phyloP scores from a whole-genome alignment of 768 basidiomycete genomes.

The Amyloporia xantha region DNA sequence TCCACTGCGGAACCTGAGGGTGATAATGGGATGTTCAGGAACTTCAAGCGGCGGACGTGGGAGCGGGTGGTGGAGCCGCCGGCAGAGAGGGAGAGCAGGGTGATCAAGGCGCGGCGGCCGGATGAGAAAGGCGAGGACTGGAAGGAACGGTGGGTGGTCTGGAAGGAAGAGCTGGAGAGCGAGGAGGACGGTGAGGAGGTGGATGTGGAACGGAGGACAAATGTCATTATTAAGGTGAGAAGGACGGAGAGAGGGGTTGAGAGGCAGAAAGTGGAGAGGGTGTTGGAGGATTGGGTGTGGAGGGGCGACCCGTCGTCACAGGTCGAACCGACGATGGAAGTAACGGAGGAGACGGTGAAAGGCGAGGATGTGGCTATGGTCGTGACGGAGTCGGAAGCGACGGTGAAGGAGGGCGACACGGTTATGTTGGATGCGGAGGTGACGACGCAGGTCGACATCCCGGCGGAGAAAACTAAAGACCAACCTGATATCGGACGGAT shows the following conservation, averaged over 20 bases:
- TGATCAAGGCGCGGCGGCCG: conserved; percentile 34
- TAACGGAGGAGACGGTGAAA: neutral
- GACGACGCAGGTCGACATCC: conserved; percentile 3
- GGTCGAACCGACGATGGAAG: neutral
- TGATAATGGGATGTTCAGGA: conserved; percentile 37
- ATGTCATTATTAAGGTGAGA: conserved; percentile 53
- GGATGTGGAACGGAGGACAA: conserved; percentile 38
- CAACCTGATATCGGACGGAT: no score
- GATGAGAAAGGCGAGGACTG: conserved; percentile 33
- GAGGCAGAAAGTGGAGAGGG: conserved; percentile 64
- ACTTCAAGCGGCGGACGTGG: conserved; percentile 68
- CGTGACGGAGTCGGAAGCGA: conserved; percentile 4
- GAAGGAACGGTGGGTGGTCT: conserved; percentile 28
- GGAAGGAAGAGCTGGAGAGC: conserved; percentile 16
- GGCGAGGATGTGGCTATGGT: conserved; percentile 1
- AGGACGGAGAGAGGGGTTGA: conserved; percentile 52
- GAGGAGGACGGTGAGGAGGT: conserved; percentile 23
- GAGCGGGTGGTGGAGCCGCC: conserved; percentile 42
- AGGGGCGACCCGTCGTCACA: conserved; percentile 2
- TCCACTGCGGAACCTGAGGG: conserved; percentile 9
- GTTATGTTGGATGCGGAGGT: neutral
- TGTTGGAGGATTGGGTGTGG: conserved; percentile 67
- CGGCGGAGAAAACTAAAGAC: neutral
- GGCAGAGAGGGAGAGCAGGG: conserved; percentile 34
- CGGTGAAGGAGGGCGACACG: neutral